Base-by-base conservation (phyloP, 805 yeast genomes). In the Kuraishia borneana region DNA sequence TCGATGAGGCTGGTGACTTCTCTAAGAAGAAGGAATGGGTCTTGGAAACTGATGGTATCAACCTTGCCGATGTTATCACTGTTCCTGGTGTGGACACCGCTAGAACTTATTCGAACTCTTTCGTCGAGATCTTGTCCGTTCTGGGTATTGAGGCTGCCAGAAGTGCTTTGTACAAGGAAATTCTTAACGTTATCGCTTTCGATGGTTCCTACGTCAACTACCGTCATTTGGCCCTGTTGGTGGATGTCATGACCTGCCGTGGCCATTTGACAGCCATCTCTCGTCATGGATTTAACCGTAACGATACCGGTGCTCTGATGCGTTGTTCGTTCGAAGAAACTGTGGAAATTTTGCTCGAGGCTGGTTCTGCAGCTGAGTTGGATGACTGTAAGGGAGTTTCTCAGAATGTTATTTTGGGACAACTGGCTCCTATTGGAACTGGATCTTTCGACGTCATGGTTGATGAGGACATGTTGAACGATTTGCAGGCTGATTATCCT, bases 191-290 rank as follows among this genome's bases (percentile, higher is more conserved):
- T 48, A 87, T 92, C 71, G 96, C 97, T 3, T 92, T 94, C 51
- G 99, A 92, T 71, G 99, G 98, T 83, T 88, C 98, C 26, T 92
- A 92, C 51, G 99, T 92, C 41, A 92, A 92, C 61, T 92, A 92
- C 63, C 80, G 99, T 63, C 99, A 92, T 53, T 81, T 92, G 92
- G 96, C 99, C 4, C 66, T 92, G 48, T 70, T 92, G 49, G 97
- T 92, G 39, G 99, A 92, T 65, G 94, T 88, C 26, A 92, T 92
- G 99, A 92, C 99, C 2, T 83, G 95, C 26, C 80, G 95, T 53
- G 99, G 99, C 51, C 95, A 89, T 54, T 69, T 92, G 59, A 89
- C 94, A 83, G 97, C 99, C 27, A 88, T 92, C 50, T 89, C 97
- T 30, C 94, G 99, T 73, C 98, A 92, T 55, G 99, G 99, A 73